Conservation (phyloP, 768 basidiomycete genomes). For the Auriscalpium vulgare region DNA sequence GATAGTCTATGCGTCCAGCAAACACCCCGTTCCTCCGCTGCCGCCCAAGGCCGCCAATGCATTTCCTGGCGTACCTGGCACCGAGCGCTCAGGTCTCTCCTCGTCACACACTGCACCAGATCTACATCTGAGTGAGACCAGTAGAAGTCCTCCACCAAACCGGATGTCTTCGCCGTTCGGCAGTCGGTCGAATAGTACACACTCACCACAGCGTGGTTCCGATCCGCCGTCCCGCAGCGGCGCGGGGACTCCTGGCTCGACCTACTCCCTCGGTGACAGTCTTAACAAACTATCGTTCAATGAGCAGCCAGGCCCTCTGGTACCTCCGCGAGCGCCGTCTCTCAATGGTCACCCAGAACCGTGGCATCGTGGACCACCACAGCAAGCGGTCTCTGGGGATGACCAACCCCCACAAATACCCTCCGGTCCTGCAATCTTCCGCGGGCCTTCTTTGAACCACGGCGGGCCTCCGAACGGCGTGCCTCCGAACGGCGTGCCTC, state of each 20-base stretch:
- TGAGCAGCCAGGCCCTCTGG: neutral
- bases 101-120: constrained; percentile 15
- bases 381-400: neutral
- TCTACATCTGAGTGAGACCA: constrained; percentile 4
- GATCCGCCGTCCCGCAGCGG: constrained; percentile 10
- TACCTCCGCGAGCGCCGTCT: too few species aligned
- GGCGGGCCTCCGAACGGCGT: neutral
- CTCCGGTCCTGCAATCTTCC: neutral
- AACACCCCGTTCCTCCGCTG: constrained; percentile 61
- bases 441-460: neutral
- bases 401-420: neutral
- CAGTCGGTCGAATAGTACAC: neutral
- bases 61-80: neutral
- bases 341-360: too few species aligned
- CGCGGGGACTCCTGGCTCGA: neutral
- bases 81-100: neutral
- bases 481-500: neutral
- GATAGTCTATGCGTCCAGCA: constrained; percentile 31
- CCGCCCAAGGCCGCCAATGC: constrained; percentile 23
- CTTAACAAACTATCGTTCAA: constrained; percentile 14
- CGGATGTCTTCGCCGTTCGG: constrained; percentile 14
- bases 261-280: constrained; percentile 11
- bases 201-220: constrained; percentile 1
- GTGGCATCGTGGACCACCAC: too few species aligned
- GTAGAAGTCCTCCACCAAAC: constrained; percentile 17